These are phyloP conservation scores for Jackrogersella multiformis DNA, from an alignment of 495 filamentous ascomycete genomes.

Conservation along the genomic window DNA sequence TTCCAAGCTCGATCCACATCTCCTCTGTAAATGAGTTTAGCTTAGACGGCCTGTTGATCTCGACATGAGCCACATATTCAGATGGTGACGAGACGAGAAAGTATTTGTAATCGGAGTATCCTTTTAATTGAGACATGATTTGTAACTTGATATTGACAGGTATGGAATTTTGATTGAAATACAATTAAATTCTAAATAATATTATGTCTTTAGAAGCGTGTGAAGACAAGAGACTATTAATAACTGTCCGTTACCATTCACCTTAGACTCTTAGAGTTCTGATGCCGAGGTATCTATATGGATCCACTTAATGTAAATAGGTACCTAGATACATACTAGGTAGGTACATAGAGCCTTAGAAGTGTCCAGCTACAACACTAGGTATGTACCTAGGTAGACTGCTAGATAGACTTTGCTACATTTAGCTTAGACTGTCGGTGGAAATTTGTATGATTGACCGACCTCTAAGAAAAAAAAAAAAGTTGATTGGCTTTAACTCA, in stretches of 20 bases:
- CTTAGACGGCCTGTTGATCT: slow-evolving; percentile 90
- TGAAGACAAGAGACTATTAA: slow-evolving; percentile 8
- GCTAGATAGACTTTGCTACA: slow-evolving; percentile 1
- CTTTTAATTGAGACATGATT: slow-evolving; percentile 31
- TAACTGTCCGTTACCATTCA: background rate
- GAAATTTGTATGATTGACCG: slow-evolving; percentile 26
- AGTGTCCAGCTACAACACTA: slow-evolving; percentile 13
- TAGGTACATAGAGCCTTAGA: background rate
- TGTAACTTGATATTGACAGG: background rate
- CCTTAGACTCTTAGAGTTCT: no score
- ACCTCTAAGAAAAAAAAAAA: slow-evolving; percentile 36
- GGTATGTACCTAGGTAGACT: background rate
- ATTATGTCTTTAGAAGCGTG: background rate
- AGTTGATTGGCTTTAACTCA: slow-evolving; percentile 23
- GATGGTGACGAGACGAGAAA: slow-evolving; percentile 79
- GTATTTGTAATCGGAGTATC: slow-evolving; percentile 66
- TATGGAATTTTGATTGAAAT: background rate
- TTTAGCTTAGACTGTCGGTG: slow-evolving; percentile 25
- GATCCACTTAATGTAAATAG: slow-evolving; percentile 12
- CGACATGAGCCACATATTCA: slow-evolving; percentile 84
- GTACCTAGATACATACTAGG: background rate
- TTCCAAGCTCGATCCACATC: slow-evolving; percentile 88
- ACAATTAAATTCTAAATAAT: background rate
- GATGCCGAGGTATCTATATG: slow-evolving; percentile 28
- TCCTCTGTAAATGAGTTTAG: slow-evolving; percentile 89